Evolutionary conservation across 345 rosid species (phyloP), one percentile per base, ranked within the genome.

Genomic region (Gossypium ekmanianum): DNA sequence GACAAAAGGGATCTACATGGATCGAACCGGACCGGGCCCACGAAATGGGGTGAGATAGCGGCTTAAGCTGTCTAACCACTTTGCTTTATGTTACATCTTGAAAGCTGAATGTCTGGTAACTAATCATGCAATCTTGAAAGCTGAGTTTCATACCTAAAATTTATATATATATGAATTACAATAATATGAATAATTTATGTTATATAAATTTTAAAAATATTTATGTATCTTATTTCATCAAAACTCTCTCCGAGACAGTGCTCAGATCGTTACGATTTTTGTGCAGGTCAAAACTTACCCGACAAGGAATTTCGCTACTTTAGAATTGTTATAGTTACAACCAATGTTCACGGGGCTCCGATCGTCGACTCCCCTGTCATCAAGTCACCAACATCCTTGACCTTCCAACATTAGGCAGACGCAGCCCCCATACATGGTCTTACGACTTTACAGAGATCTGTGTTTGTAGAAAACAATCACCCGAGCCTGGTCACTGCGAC

Each of bases 21-120:
- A 27, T 27, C 29, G 3, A 27, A 27, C 3, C 29, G 39, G 6
- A 34, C 41, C 41, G 50, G 58, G 50, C 58, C 56, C 58, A 67
- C 74, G 22, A 29, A 39, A 47, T 39, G 45, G 62, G 61, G 8
- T 22, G 71, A 68, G 73, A 79, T 56, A 47, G 73, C 62, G 56
- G 44, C 77, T 57, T 43, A 18, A 56, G 26, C 61, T 76, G 62
- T 77, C 80, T 78, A 56, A 14, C 47, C 64, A 69, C n/a, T 12
- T 34, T 6, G 16, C 77, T 44, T 20, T 61, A 20, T 56, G 61
- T 56, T 52, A 16, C 56, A 20, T 20, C 66, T 81, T 34, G 41
- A 34, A 34, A 5, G 41, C 64, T 41, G 61, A 65, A 78, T 81
- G 82, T 58, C 58, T 45, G 64, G 4, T 16, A 51, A 54, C 79